These are phyloP conservation scores for Arabidopsis hybrid DNA, from an alignment of 441 rosid species.

Conservation along the genomic window DNA sequence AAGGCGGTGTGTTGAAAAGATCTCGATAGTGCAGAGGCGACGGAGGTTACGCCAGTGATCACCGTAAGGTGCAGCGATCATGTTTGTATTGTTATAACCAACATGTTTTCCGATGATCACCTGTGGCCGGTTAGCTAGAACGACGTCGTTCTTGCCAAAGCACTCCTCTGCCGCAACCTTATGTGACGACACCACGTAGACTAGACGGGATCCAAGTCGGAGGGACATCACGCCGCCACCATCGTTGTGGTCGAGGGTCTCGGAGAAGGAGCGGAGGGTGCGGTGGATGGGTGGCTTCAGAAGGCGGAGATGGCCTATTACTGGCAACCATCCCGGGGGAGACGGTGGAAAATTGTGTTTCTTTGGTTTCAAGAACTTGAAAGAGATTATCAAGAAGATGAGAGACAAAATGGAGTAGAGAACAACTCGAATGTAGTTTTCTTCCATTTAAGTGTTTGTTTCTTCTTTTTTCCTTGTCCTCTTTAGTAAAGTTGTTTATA, in stretches of 20 bases:
- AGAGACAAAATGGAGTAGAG: conserved; percentile 36
- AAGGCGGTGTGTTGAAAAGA: conserved; percentile 57
- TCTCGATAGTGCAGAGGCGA: conserved; percentile 56
- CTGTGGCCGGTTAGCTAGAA: conserved; percentile 58
- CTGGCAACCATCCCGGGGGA: conserved; percentile 43
- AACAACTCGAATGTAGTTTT: conserved; percentile 18
- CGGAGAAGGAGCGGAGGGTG: conserved; percentile 33
- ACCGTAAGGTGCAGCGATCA: conserved; percentile 54
- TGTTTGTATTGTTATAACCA: conserved; percentile 51
- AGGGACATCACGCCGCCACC: conserved; percentile 55
- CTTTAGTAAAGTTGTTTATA: neutral
- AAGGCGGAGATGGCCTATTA: conserved; percentile 44
- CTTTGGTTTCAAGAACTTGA: conserved; percentile 46
- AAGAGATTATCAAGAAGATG: conserved; percentile 21
- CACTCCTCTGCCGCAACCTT: conserved; percentile 54
- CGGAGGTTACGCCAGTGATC: conserved; percentile 77
- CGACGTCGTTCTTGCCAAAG: conserved; percentile 56
- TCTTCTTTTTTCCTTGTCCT: neutral
- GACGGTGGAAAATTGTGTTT: conserved; percentile 53
- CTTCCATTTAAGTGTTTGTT: conserved; percentile 15
- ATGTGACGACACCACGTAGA: conserved; percentile 58
- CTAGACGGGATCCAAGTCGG: conserved; percentile 56
- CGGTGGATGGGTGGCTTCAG: conserved; percentile 48
- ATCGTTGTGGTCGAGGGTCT: conserved; percentile 35
- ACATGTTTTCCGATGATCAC: conserved; percentile 52